These are phyloP conservation scores for Didymella sp. DNA, from an alignment of 2,329 filamentous ascomycete species.

Conservation along the genomic window DNA sequence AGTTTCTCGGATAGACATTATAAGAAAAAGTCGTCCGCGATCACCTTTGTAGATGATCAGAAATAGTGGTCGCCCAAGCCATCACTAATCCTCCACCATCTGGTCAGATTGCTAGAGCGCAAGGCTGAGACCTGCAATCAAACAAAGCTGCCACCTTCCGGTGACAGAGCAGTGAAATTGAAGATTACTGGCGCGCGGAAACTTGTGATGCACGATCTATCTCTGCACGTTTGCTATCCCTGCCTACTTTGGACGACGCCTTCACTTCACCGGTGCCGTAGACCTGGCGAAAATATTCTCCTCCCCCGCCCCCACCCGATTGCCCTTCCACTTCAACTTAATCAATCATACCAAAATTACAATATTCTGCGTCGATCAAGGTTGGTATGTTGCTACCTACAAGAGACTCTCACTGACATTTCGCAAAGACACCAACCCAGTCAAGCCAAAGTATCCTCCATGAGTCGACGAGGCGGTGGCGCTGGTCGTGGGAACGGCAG, in stretches of 20 bases:
- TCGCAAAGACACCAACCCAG: not conserved
- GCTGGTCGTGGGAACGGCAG: not conserved
- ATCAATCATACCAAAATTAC: not conserved
- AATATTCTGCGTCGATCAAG: not conserved
- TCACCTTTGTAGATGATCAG: too few species aligned
- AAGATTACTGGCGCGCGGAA: not conserved
- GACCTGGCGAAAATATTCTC: not conserved
- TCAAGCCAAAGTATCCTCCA: not conserved
- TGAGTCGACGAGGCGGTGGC: not conserved
- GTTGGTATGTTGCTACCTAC: not conserved
- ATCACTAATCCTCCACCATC: not conserved
- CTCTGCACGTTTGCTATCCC: not conserved
- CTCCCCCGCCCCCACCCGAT: too few species aligned
- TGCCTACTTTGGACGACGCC: not conserved
- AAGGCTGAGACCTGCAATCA: not conserved
- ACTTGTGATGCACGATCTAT: not conserved
- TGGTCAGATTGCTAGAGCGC: not conserved
- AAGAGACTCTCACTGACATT: not conserved
- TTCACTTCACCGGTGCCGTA: constrained; percentile 6
- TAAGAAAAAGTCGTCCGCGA: too few species aligned
- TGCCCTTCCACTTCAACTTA: not conserved
- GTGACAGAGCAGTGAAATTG: not conserved
- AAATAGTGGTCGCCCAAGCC: too few species aligned
- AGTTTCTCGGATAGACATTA: too few species aligned
- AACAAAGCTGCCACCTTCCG: not conserved